Evolutionary conservation across 2,329 filamentous ascomycete genomes (phyloP), one percentile per base, ranked within the genome.

Genomic region (Stagonosporopsis chrysanthemi): DNA sequence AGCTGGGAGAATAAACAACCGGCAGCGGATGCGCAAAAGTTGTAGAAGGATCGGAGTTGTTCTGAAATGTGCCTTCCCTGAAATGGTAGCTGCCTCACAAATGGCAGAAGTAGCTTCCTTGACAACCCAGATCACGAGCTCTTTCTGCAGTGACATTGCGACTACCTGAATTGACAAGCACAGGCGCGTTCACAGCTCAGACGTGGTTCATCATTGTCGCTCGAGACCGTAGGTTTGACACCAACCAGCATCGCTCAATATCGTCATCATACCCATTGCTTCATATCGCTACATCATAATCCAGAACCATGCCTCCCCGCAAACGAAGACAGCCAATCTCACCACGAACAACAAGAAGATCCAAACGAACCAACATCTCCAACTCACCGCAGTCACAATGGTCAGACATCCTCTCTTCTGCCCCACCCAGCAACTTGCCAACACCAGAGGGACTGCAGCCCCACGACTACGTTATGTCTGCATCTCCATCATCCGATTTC

Each of bases 1-100:
- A 90, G 88, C 70, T 91, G 88, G 88, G 39, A 57, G 48, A 52
- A 48, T 8, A 52, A 48, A 15, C 43, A 33, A 5, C 48, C 43
- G 6, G 48, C 24, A 4, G 12, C 17, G 14, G 19, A 39, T n/a
- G 28, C 35, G 26, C n/a, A 51, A 28, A 42, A 31, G 47, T 2
- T 28, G 15, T 36, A 29, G 17, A 31, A 39, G 33, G 6, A 6
- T 41, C 23, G 4, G 6, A 15, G 14, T n/a, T 33, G 31, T 12
- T 29, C 8, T 9, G 3, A 29, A 14, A 33, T 33, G 31, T 4
- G 2, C 31, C 14, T 33, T n/a, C 31, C 15, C 31, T 33, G 31
- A 33, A 6, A 15, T 5, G 4, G 5, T 11, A n/a, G 2, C 31
- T 33, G 5, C 14, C 4, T 33, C 2, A n/a, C 12, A 6, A 15